Evolutionary conservation across 176 grass and related monocot species (phyloP).

Genomic region (Dendrocalamus sinicus): DNA sequence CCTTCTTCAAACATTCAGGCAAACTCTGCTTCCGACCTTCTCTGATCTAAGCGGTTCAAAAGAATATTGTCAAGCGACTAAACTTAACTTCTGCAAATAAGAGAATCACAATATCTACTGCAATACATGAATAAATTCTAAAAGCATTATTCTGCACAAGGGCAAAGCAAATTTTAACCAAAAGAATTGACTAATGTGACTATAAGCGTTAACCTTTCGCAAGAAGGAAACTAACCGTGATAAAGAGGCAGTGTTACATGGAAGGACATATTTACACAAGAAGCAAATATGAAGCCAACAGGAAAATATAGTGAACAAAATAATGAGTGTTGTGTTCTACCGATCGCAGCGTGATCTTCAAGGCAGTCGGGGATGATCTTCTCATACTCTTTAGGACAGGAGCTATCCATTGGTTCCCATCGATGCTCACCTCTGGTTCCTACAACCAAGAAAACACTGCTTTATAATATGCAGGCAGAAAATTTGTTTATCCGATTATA

Average conservation of each 20-base stretch:
- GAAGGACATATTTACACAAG: not conserved
- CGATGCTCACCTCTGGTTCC: constrained; percentile 66
- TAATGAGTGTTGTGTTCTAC: constrained; percentile 47
- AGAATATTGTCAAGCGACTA: constrained; percentile 12
- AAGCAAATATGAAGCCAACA: constrained; percentile 4
- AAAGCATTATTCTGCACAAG: not conserved
- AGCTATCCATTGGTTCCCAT: constrained; percentile 84
- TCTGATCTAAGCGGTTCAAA: constrained; percentile 60
- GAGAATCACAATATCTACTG: not conserved
- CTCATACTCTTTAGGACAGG: constrained; percentile 70
- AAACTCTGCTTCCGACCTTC: constrained; percentile 78
- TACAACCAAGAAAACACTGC: constrained; percentile 33
- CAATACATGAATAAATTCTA: not conserved
- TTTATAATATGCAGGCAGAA: constrained; percentile 18
- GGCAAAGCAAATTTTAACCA: not conserved
- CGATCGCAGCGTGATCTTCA: constrained; percentile 93
- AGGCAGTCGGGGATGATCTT: constrained; percentile 78
- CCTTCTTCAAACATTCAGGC: constrained; percentile 85
- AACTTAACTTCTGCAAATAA: not conserved
- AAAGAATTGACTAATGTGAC: not conserved
- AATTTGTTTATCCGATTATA: not conserved
- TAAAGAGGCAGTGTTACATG: not conserved
- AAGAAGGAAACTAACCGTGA: constrained; percentile 9
- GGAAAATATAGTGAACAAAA: not conserved
- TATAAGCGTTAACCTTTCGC: not conserved